Evolutionary conservation across 2,329 filamentous ascomycete genomes (phyloP), one percentile per base, ranked within the genome.

Genomic region (Allantophomopsis lycopodina): DNA sequence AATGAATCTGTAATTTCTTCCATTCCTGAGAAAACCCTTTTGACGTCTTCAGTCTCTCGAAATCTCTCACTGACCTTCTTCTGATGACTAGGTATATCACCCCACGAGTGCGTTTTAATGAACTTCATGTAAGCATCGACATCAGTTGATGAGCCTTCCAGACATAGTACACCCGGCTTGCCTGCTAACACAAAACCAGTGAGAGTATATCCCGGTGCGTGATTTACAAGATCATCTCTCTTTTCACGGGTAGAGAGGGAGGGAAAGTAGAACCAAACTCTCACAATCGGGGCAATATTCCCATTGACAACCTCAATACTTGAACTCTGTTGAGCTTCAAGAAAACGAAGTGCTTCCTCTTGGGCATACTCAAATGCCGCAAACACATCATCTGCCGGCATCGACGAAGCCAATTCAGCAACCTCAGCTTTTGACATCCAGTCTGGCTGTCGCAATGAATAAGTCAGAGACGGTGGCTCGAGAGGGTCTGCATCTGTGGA

Each of bases 191-290:
- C 63, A 46, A 78, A 77, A 0, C 73, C 73, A 0, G 72, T 76
- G 1, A 78, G 60, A 2, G 50, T 55, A 50, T 74, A 73, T 0
- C 50, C 46, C 0, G 71, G 66, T 0, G 71, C 71, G 41, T 71
- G 56, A 40, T 61, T 64, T 35, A 77, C 65, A 33, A 77, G 55
- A 45, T 78, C 72, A 46, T 70, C 64, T 36, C 73, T 62, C 48
- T 77, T 78, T 35, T 64, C 63, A 3, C 73, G 66, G 0, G 73
- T 77, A 32, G 66, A 71, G 40, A 78, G 67, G 1, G 71, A 76
- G 0, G 73, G 73, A 44, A 78, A 76, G 53, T 77, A 77, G 49
- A 77, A 77, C 73, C 73, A 77, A 1, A 70, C 72, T 7, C 73
- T 59, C 3, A 71, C 62, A 1, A 69, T 48, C 0, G 61, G 51